Percentiles rank a stretch among this genome's conserved stretches.
phyloP scores from a whole-genome alignment of 441 rosid genomes.

The Gossypium lobatum region DNA sequence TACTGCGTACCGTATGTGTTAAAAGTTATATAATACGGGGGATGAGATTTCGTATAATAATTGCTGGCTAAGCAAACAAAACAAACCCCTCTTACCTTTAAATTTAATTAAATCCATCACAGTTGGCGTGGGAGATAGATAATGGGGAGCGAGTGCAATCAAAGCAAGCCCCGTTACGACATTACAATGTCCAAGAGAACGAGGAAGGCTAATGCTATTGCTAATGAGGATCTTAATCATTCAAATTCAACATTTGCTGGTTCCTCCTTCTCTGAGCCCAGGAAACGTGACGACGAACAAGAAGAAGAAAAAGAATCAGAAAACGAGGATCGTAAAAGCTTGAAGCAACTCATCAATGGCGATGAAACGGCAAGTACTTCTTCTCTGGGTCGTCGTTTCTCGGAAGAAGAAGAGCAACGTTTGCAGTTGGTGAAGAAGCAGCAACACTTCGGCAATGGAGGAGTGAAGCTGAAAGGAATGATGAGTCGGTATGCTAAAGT shows the following conservation, averaged over 20 bases:
- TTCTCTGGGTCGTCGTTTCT: conserved; percentile 48
- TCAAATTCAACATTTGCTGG: too few relatives aligned
- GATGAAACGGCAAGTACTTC: conserved; percentile 31
- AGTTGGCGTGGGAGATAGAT: not conserved
- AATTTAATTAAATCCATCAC: conserved; percentile 1
- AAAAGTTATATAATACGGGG: too few relatives aligned
- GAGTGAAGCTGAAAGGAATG: conserved; percentile 48
- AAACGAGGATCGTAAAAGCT: conserved; percentile 32
- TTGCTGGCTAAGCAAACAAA: not conserved
- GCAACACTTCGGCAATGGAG: conserved; percentile 23
- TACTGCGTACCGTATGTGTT: too few relatives aligned
- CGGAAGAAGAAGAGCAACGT: conserved; percentile 41
- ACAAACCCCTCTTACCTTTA: not conserved
- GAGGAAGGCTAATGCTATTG: conserved; percentile 30
- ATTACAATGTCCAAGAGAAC: conserved; percentile 59
- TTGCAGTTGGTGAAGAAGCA: conserved; percentile 45
- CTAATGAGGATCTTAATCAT: too few relatives aligned
- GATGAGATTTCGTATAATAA: not conserved
- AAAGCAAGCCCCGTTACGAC: conserved; percentile 35
- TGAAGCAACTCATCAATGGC: conserved; percentile 50
- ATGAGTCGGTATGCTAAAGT: conserved; percentile 55
- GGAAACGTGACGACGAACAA: not conserved
- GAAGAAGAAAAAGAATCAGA: not conserved
- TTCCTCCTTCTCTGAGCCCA: too few relatives aligned
- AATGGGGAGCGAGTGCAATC: conserved; percentile 34